Base-by-base conservation (phyloP, 208 protist species). In the Leishmania mexicana region DNA sequence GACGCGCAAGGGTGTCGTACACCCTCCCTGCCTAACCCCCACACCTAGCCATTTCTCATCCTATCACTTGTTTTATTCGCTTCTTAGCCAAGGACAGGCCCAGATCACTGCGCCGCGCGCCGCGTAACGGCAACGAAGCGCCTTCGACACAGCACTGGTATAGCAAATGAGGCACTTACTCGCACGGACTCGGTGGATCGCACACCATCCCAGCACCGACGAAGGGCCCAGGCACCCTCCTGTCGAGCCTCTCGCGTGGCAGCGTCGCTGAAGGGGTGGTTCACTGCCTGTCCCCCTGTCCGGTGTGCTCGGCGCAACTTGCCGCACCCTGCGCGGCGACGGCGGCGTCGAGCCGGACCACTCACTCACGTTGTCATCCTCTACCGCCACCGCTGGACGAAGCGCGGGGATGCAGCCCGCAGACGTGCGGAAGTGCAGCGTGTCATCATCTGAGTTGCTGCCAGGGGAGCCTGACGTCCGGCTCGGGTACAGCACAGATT, bases 401-500 rank as follows among this genome's bases (percentile, higher is more conserved):
- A 7, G 24, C 13, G 65, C 31, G 57, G 31, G 68, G 15, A 35
- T 45, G 67, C 60, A 28, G 49, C 58, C 81, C 0, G 49, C 51
- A 35, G 73, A 45, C n/a, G 51, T 15, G 47, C 70, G 57, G 45
- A 81, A 77, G 58, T 78, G 68, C 68, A 78, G 58, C 49, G 76
- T 72, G 71, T 78, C 60, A 3, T 68, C 76, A 70, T 81, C 75
- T 3, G 75, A 81, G 54, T 58, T 47, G 45, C 64, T 60, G 15
- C 40, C 17, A 21, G 65, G 31, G 51, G 49, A 40, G 28, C 28
- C 21, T 7, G 19, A 54, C 42, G 28, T 53, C 10, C 47, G 47
- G 49, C 62, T 24, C 54, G 19, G 2, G 40, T n/a, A 19, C 58
- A 35, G 42, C 57, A 2, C 13, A 6, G 60, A 53, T 7, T 67